Percentiles rank a stretch among this genome's conserved stretches.
Evolutionary conservation across 1,284 basidiomycete species (phyloP).

Genomic region (Malassezia japonica): DNA sequence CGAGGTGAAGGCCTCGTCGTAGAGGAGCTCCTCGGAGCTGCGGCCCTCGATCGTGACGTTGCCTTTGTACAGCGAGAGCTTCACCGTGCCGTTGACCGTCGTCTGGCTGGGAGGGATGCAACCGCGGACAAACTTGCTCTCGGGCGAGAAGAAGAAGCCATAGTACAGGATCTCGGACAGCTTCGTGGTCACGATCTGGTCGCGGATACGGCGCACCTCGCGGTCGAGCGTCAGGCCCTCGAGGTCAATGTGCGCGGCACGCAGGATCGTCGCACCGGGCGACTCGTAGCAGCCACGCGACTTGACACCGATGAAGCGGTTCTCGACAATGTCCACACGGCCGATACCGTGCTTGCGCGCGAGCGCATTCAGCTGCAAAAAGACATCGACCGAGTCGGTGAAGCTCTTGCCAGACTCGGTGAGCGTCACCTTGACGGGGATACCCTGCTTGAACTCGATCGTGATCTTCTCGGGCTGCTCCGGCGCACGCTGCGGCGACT

Average conservation of each 20-base stretch:
- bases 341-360: conserved; percentile 91
- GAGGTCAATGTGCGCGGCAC: conserved; percentile 87
- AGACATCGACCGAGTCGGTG: conserved; percentile 91
- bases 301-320: conserved; percentile 98
- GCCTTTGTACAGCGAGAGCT: conserved; percentile 87
- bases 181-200: conserved; percentile 86
- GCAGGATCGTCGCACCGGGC: conserved; percentile 88
- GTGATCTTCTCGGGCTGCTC: conserved; percentile 65
- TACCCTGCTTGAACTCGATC: conserved; percentile 62
- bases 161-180: conserved; percentile 91
- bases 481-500: conserved; percentile 73
- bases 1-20: conserved; percentile 91
- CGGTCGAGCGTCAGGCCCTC: conserved; percentile 95
- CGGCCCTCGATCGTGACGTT: conserved; percentile 90
- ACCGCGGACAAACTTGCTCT: conserved; percentile 68
- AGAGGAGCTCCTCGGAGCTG: conserved; percentile 74
- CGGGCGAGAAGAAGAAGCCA: conserved; percentile 86
- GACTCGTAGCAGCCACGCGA: conserved; percentile 97
- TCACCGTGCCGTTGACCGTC: conserved; percentile 87
- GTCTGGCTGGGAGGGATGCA: conserved; percentile 82
- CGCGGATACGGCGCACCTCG: conserved; percentile 85
- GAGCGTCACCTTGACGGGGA: conserved; percentile 52
- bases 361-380: conserved; percentile 80
- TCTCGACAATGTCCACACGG: conserved; percentile 96
- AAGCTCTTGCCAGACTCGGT: conserved; percentile 32